Conservation (phyloP, 2,329 filamentous ascomycete genomes). For the Torrubiella hemipterigena region DNA sequence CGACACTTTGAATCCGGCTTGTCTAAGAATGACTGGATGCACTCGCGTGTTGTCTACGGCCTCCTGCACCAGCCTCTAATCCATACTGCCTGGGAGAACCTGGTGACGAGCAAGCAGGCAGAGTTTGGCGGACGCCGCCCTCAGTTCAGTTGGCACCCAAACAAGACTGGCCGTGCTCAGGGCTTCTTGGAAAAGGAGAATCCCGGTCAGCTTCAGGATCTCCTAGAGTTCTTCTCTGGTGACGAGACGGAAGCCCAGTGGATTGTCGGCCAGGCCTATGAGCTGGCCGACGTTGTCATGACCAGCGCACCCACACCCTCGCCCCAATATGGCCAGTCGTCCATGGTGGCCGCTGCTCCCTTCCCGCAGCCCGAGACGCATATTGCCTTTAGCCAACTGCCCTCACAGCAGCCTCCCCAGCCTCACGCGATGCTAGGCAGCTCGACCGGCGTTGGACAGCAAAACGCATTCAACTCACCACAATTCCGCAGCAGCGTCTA, state of each 20-base stretch:
- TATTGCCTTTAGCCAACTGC: constrained; percentile 18
- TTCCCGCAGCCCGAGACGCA: constrained; percentile 13
- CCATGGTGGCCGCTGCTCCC: constrained; percentile 13
- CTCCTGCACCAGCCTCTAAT: constrained; percentile 54
- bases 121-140: constrained; percentile 43
- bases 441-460: too few species aligned
- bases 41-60: constrained; percentile 55
- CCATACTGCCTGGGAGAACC: constrained; percentile 47
- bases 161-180: constrained; percentile 42
- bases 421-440: too few species aligned
- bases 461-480: constrained; percentile 12
- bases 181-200: constrained; percentile 51
- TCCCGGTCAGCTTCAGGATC: constrained; percentile 50
- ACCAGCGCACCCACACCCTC: constrained; percentile 18
- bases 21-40: constrained; percentile 55
- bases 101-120: constrained; percentile 40
- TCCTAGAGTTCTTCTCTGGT: constrained; percentile 52
- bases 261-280: constrained; percentile 46
- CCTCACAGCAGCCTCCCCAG: constrained; percentile 15
- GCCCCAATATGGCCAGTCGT: constrained; percentile 17
- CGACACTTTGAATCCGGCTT: constrained; percentile 53
- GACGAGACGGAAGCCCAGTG: constrained; percentile 43
- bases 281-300: constrained; percentile 36
- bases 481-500: constrained; percentile 20
- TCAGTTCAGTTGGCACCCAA: constrained; percentile 49